Conservation (phyloP, 2,329 filamentous ascomycete genomes). For the Oidium heveae region DNA sequence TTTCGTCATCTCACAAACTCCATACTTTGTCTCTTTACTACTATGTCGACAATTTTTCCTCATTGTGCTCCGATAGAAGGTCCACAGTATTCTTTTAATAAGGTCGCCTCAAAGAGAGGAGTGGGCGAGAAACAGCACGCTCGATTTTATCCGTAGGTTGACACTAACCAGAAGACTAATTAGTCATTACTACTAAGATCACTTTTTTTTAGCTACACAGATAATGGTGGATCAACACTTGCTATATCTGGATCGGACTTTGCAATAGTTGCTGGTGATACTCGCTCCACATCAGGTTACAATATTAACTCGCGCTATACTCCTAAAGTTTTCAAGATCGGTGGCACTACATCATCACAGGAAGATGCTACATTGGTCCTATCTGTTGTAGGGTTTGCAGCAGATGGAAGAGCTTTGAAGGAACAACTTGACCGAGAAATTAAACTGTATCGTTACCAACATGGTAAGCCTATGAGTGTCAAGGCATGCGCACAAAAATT, state of each 20-base stretch:
- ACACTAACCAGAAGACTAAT: slow-evolving; percentile 59
- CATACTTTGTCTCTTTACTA: too few relatives aligned
- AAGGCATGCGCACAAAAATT: slow-evolving; percentile 85
- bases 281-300: slow-evolving; percentile 83
- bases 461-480: slow-evolving; percentile 88
- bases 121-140: slow-evolving; percentile 44
- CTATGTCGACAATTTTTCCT: slow-evolving; percentile 34
- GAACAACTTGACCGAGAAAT: slow-evolving; percentile 83
- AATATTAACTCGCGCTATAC: slow-evolving; percentile 94
- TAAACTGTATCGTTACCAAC: slow-evolving; percentile 98
- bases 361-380: slow-evolving; percentile 69
- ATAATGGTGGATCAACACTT: slow-evolving; percentile 91
- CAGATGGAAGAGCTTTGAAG: slow-evolving; percentile 80
- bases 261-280: slow-evolving; percentile 91
- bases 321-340: slow-evolving; percentile 94
- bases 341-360: slow-evolving; percentile 67
- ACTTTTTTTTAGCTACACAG: slow-evolving; percentile 45
- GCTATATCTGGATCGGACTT: slow-evolving; percentile 88
- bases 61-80: slow-evolving; percentile 44
- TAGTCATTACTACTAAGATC: neutral
- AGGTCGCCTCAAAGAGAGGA: slow-evolving; percentile 26
- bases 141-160: neutral
- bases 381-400: slow-evolving; percentile 85
- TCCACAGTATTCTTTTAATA: slow-evolving; percentile 42
- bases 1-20: too few relatives aligned